These are phyloP conservation scores for Acanthamoeba royreba DNA, from an alignment of 208 protist genomes.

Conservation along the genomic window DNA sequence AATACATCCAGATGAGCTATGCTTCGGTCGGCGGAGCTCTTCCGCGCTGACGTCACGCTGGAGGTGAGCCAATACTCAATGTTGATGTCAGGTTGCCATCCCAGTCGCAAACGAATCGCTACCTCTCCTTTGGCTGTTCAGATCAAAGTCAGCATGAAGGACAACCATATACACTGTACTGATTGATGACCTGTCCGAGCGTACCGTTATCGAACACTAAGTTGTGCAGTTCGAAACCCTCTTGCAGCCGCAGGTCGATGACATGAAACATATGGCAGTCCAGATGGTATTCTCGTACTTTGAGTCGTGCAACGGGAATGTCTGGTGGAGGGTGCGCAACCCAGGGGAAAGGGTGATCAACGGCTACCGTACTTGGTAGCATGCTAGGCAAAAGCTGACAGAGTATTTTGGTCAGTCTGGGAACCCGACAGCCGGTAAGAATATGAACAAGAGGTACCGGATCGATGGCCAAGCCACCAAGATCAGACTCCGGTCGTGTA, in stretches of 20 bases:
- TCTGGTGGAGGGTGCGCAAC: not conserved
- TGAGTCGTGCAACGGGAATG: not conserved
- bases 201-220: not conserved
- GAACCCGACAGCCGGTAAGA: too few relatives aligned
- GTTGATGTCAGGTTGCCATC: not conserved
- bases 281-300: constrained; percentile 15
- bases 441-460: not conserved
- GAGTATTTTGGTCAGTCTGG: too few relatives aligned
- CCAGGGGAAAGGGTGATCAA: constrained; percentile 32
- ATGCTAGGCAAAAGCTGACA: not conserved
- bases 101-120: not conserved
- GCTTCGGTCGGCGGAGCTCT: not conserved
- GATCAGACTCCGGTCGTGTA: not conserved
- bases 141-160: not conserved
- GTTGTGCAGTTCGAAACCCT: constrained; percentile 28
- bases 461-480: not conserved
- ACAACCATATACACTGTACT: not conserved
- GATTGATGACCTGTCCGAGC: not conserved
- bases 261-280: constrained; percentile 33
- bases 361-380: not conserved
- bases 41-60: not conserved
- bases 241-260: constrained; percentile 24
- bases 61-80: not conserved
- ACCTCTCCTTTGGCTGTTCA: not conserved
- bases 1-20: not conserved